Evolutionary conservation across 129 eudicot species (phyloP), one percentile per base, ranked within the genome.

Genomic region (Escallonia rubra): DNA sequence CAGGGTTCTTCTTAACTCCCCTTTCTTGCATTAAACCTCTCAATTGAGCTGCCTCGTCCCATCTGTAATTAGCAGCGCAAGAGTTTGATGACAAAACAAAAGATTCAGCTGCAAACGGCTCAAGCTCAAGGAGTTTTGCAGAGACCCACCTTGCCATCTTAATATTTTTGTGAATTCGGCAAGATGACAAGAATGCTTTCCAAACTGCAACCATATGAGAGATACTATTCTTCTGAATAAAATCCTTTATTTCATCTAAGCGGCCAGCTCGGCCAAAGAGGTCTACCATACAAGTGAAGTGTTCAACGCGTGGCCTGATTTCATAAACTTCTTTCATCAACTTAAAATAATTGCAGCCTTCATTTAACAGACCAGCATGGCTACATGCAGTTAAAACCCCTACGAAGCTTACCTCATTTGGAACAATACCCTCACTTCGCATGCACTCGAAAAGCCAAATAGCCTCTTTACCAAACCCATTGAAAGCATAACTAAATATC

Each of bases 221-320:
- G n/a, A 91, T 71, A n/a, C 73, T 68, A 44, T 91, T 85, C 72
- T 80, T 85, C 46, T 48, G 8, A 14, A 91, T 84, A 72, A 91
- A 91, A 61, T 64, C 74, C 72, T 72, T 69, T 10, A 80, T 79
- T 68, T 87, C 89, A 39, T 87, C 68, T 41, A 91, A 73, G 59
- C 64, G 78, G 50, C 96, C 97, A 10, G 82, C 90, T 15, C 93
- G 87, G 3, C 97, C 97, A 71, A 85, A 75, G 62, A 91, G 85
- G 85, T 91, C 97, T 13, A 91, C 88, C 85, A 87, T 81, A 76
- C 92, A 91, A 59, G 97, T 78, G 57, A 73, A 87, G 59, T 87
- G 97, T 65, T 87, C 92, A 6, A 85, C 74, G 38, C 56, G 64
- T 46, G 97, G 92, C 43, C 69, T 39, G 41, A 91, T 80, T 38